Evolutionary conservation across 345 rosid species (phyloP), one percentile per base, ranked within the genome.

Genomic region (Aethionema arabicum): DNA sequence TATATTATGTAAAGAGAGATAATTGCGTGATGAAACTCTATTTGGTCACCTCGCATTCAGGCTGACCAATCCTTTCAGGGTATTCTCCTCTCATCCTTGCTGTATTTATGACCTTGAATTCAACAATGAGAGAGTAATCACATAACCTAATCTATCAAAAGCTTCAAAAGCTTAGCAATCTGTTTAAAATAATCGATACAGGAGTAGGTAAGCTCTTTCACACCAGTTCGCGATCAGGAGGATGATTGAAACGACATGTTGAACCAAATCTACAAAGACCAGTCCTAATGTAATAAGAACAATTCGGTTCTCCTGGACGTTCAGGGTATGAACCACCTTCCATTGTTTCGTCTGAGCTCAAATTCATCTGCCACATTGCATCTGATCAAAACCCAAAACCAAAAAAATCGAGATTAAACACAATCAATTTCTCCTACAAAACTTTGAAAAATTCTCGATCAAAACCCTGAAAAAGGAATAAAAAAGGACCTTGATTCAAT

Each of bases 201-300:
- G 3, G 7, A 41, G 14, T 15, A 43, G 6, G 38, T 13, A 37
- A 39, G 13, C 7, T 12, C 58, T 6, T 51, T 57, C 6, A 40
- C 83, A 95, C 99, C 98, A 95, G 84, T 78, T 85, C 90, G 36
- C 99, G 74, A 74, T 90, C 90, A 76, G 83, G 88, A 72, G 99
- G 83, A 56, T 79, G 83, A 56, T 76, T 76, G 63, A 76, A 79
- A 37, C 76, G 83, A 60, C 83, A 79, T 43, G 83, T 70, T 1
- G 74, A 72, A 9, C 80, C 83, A 78, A 88, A 95, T 79, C 98
- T 82, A 74, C 99, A 95, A 54, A 95, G 93, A 36, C 99, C 99
- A 44, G 99, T 95, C 77, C 98, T 77, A 57, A 95, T 88, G 70
- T 95, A 95, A 80, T 86, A 90, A 67, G 98, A 85, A 76, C 99